These are phyloP conservation scores for Sclerotiophoma versabilis DNA, from an alignment of 2,329 filamentous ascomycete species.

Conservation along the genomic window DNA sequence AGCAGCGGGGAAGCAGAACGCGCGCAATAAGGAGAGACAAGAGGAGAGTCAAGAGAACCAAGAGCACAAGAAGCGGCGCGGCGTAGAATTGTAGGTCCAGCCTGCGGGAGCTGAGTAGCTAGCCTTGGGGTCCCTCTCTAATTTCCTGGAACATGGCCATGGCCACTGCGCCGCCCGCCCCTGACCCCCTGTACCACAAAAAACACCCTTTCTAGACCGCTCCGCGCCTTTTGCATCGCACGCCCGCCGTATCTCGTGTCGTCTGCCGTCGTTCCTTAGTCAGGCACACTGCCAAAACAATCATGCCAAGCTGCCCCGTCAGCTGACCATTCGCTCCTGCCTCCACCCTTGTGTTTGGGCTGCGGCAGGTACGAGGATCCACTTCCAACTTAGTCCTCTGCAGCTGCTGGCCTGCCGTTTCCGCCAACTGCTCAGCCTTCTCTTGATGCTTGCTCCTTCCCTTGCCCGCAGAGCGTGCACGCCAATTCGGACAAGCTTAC, in stretches of 20 bases:
- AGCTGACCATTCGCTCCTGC: not conserved
- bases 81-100: slow-evolving; percentile 5
- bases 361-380: too few relatives aligned
- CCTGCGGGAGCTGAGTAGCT: slow-evolving; percentile 10
- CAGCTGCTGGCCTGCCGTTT: slow-evolving; percentile 8
- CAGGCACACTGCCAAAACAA: not conserved
- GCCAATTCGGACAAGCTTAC: not conserved
- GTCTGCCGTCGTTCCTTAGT: not conserved
- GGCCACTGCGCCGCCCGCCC: slow-evolving; percentile 14
- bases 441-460: slow-evolving; percentile 8
- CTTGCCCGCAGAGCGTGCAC: not conserved
- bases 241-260: not conserved
- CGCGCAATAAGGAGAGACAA: slow-evolving; percentile 3
- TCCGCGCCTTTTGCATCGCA: slow-evolving; percentile 8
- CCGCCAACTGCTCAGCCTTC: not conserved
- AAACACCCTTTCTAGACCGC: slow-evolving; percentile 4
- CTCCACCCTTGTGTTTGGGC: not conserved
- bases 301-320: not conserved
- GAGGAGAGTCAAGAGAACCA: slow-evolving; percentile 5
- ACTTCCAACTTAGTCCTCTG: slow-evolving; percentile 1
- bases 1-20: not conserved
- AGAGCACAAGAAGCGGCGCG: not conserved
- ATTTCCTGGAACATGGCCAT: slow-evolving; percentile 16
- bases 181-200: slow-evolving; percentile 14
- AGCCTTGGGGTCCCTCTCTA: slow-evolving; percentile 4